Conservation (phyloP, 2,329 filamentous ascomycete species). For the Domatiomyces globalis region DNA sequence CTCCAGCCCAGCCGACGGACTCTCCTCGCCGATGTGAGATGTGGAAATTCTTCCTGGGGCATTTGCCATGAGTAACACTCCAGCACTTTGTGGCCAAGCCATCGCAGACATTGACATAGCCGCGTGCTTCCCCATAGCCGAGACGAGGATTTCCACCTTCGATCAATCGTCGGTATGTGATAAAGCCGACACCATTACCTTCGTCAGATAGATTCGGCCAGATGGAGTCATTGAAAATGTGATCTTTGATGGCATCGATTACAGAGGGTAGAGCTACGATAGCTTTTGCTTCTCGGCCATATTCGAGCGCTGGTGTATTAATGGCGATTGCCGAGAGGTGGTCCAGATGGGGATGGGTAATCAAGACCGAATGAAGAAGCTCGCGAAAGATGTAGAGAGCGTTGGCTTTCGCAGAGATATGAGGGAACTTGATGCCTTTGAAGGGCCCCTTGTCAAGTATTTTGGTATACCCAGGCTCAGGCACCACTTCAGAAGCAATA, state of each 20-base stretch:
- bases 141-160: slow-evolving; percentile 78
- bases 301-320: slow-evolving; percentile 77
- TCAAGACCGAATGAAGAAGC: slow-evolving; percentile 74
- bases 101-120: slow-evolving; percentile 79
- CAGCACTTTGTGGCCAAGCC: slow-evolving; percentile 80
- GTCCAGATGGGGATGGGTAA: slow-evolving; percentile 95
- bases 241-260: slow-evolving; percentile 80
- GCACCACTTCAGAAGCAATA: slow-evolving; percentile 15
- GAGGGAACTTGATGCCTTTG: slow-evolving; percentile 57
- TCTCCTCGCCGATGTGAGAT: slow-evolving; percentile 46
- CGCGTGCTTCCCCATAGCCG: slow-evolving; percentile 63
- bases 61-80: slow-evolving; percentile 79
- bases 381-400: slow-evolving; percentile 64
- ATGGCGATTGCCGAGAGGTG: slow-evolving; percentile 85
- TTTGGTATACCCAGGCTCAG: slow-evolving; percentile 17
- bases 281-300: slow-evolving; percentile 62
- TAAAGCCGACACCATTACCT: slow-evolving; percentile 80
- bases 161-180: slow-evolving; percentile 77
- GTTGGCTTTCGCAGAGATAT: slow-evolving; percentile 56
- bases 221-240: slow-evolving; percentile 95
- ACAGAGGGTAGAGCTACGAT: slow-evolving; percentile 75
- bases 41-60: slow-evolving; percentile 52
- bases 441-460: slow-evolving; percentile 54
- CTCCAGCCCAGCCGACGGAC: slow-evolving; percentile 29
- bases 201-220: slow-evolving; percentile 97